Conservation (phyloP, 2,329 filamentous ascomycete species). For the Thielaviopsis punctulata region DNA sequence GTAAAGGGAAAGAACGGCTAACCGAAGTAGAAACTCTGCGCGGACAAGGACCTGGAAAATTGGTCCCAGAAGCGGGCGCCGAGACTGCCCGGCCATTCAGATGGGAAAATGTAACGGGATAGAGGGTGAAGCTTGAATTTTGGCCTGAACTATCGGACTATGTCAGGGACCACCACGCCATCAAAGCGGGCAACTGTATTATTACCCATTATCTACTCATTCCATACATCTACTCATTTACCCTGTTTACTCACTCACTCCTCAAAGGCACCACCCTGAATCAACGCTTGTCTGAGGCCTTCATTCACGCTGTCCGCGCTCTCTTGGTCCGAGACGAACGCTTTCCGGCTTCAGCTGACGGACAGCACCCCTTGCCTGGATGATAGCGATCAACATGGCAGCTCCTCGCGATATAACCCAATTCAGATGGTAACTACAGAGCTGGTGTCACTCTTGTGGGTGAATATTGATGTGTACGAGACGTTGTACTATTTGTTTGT, state of each 20-base stretch:
- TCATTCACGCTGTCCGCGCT: no score
- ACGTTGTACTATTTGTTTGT: no score
- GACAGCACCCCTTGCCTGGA: background rate
- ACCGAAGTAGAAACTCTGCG: constrained; percentile 10
- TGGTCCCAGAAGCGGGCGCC: constrained; percentile 97
- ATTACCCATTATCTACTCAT: no score
- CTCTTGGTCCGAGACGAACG: background rate
- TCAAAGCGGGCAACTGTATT: no score
- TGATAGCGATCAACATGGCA: background rate
- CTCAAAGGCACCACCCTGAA: no score
- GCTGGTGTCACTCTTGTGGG: background rate
- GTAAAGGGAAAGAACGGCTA: background rate
- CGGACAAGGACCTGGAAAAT: constrained; percentile 73
- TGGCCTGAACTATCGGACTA: no score
- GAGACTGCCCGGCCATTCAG: constrained; percentile 73
- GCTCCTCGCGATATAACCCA: background rate
- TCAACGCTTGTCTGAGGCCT: no score
- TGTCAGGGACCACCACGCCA: no score
- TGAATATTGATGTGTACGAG: background rate
- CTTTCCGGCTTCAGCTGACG: background rate
- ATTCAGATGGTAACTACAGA: background rate
- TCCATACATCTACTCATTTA: no score
- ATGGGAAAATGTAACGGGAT: constrained; percentile 51
- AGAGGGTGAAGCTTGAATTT: no score
- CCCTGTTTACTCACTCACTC: no score